Base-by-base conservation (phyloP, 1,284 basidiomycete species). In the Leucoagaricus sp. region DNA sequence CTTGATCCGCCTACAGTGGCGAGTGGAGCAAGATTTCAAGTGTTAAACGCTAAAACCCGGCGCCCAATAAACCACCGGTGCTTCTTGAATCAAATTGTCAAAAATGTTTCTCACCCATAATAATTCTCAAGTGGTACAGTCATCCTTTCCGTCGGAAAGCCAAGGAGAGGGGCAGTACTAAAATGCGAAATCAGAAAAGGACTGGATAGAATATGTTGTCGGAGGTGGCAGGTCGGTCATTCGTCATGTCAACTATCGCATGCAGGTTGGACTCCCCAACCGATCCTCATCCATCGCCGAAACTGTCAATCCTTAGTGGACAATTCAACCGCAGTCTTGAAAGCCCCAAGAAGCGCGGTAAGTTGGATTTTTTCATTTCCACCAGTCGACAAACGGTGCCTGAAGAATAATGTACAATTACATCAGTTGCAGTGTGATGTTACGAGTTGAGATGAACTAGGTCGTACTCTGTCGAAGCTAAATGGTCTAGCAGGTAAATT, bases 301-400 rank as follows among this genome's bases (percentile, higher is more conserved):
- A 21, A 38, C 8, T 45, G 28, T 55, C 40, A 55, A 36, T 48
- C 48, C 33, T 79, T 79, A 25, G 78, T 71, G 19, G 84, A 80
- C 49, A 90, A 64, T 65, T 97, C 93, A 4, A 98, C 91, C 0
- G 94, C 87, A 53, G 94, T 89, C 73, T 99, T 99, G 78, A 98
- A 96, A 8, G 92, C 91, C 2, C 92, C 96, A 1, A 99, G 75
- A 59, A 99, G 72, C 0, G 94, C 95, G 1, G 94, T 94, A 55
- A 99, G 71, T 68, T 99, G 97, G 57, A 99, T 86, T 67, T 95
- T 98, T 71, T 99, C 97, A 60, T 79, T 96, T 1, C 90, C 95
- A 3, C 97, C 96, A 0, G 95, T 90, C 1, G 94, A 94, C 13
- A 99, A 75, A 49, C 97, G 86, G 71, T 98, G 89, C 70, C 96